phyloP scores from a whole-genome alignment of 139 green algal species.

The Chlorella sp. region DNA sequence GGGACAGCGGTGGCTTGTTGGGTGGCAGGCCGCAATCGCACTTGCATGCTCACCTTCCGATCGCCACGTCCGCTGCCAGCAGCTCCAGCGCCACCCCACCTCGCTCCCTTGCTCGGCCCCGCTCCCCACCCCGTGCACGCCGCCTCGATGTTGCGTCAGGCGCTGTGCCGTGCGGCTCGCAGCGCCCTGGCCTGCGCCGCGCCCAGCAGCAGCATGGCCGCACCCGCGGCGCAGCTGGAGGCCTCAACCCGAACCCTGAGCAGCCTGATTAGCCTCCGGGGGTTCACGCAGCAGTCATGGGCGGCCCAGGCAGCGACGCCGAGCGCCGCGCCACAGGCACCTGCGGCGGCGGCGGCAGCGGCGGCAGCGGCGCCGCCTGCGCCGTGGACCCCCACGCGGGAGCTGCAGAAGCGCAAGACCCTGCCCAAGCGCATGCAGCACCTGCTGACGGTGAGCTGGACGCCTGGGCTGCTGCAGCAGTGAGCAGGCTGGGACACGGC shows the following conservation, averaged over 20 bases:
- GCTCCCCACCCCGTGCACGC: too few species aligned
- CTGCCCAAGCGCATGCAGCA: constrained; percentile 66
- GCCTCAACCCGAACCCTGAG: constrained; percentile 18
- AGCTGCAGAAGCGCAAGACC: constrained; percentile 65
- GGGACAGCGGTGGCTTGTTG: too few species aligned
- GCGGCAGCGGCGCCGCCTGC: constrained; percentile 13
- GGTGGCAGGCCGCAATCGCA: too few species aligned
- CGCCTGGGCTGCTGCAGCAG: too few species aligned
- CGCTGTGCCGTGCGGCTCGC: background rate
- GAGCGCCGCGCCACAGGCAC: constrained; percentile 2
- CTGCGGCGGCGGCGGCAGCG: background rate
- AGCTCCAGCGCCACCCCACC: too few species aligned
- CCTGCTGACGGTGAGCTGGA: constrained; percentile 46
- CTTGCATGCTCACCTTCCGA: too few species aligned
- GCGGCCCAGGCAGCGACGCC: background rate
- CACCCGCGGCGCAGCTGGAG: background rate
- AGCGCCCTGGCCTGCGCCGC: background rate
- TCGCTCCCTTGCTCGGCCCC: too few species aligned
- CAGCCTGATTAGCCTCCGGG: constrained; percentile 26
- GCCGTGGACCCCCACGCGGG: constrained; percentile 68
- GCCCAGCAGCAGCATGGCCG: background rate
- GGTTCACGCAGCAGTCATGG: constrained; percentile 20
- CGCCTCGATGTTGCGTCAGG: background rate
- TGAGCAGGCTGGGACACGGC: too few species aligned
- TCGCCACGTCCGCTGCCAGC: too few species aligned